Conservation (phyloP, 352 stramenopile species). For the Globisporangium iwayamae region DNA sequence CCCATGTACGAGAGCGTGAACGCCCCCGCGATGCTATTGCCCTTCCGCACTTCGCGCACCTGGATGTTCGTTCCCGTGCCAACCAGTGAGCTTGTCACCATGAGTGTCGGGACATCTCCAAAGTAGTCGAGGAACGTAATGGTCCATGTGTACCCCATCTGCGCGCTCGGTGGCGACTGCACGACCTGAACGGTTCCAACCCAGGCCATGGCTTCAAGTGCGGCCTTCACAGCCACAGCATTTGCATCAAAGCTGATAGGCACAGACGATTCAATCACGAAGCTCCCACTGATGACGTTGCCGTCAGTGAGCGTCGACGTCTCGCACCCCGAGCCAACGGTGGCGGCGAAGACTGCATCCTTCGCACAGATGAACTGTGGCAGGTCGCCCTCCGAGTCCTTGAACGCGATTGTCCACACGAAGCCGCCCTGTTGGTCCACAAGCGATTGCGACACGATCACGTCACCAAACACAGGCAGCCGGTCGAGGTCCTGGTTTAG, state of each 20-base stretch:
- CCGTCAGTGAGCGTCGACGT: conserved; percentile 66
- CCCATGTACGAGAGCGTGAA: conserved; percentile 59
- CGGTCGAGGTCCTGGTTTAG: conserved; percentile 44
- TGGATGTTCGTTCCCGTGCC: conserved; percentile 56
- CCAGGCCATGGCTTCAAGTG: conserved; percentile 59
- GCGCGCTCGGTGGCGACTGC: conserved; percentile 38
- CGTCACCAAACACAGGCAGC: conserved; percentile 57
- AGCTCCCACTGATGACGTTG: conserved; percentile 69
- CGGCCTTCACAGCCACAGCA: conserved; percentile 36
- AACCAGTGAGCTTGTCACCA: conserved; percentile 56
- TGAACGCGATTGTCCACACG: conserved; percentile 75
- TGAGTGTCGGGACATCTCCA: conserved; percentile 55
- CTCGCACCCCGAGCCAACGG: conserved; percentile 35
- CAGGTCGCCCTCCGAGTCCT: conserved; percentile 57
- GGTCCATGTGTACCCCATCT: conserved; percentile 71
- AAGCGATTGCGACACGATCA: conserved; percentile 62
- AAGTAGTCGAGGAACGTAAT: conserved; percentile 74
- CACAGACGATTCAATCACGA: conserved; percentile 58
- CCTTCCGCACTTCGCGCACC: conserved; percentile 63
- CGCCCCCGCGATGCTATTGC: conserved; percentile 56
- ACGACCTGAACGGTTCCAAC: conserved; percentile 59
- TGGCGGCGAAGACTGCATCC: conserved; percentile 33
- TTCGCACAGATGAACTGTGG: conserved; percentile 71
- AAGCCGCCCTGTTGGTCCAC: conserved; percentile 63
- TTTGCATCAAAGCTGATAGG: conserved; percentile 59